phyloP scores from a whole-genome alignment of 2,329 filamentous ascomycete species.

The Monilinia fructigena region DNA sequence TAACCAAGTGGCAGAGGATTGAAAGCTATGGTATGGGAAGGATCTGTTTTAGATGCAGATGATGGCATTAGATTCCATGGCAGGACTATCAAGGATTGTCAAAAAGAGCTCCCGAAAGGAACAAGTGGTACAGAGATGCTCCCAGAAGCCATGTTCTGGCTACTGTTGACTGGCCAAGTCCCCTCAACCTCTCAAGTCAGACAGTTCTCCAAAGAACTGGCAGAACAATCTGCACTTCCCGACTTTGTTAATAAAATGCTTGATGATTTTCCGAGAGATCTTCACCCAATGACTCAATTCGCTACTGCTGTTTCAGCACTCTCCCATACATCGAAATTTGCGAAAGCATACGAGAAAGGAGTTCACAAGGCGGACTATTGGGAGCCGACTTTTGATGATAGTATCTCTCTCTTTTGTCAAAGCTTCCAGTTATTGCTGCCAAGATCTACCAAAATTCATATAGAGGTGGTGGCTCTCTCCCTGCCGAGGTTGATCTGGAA shows the following conservation, averaged over 20 bases:
- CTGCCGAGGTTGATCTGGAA: slow-evolving; percentile 71
- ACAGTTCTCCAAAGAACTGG: slow-evolving; percentile 78
- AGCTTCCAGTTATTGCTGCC: slow-evolving; percentile 93
- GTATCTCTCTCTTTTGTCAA: slow-evolving; percentile 89
- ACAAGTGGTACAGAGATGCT: slow-evolving; percentile 93
- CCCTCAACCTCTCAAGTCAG: slow-evolving; percentile 81
- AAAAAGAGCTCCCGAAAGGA: slow-evolving; percentile 89
- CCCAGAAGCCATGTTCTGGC: slow-evolving; percentile 99
- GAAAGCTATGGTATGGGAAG: slow-evolving; percentile 99
- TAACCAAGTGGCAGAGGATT: slow-evolving; percentile 59
- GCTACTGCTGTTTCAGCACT: slow-evolving; percentile 93
- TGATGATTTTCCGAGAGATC: slow-evolving; percentile 80
- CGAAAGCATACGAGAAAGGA: slow-evolving; percentile 86
- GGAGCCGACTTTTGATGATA: slow-evolving; percentile 97
- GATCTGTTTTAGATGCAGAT: slow-evolving; percentile 91
- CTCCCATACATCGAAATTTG: slow-evolving; percentile 91
- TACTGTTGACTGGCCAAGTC: slow-evolving; percentile 88
- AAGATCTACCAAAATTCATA: slow-evolving; percentile 96
- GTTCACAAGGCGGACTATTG: slow-evolving; percentile 97
- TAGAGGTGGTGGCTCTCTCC: slow-evolving; percentile 72
- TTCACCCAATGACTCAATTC: slow-evolving; percentile 98
- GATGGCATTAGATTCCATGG: slow-evolving; percentile 98
- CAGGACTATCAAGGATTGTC: slow-evolving; percentile 96
- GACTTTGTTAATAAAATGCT: slow-evolving; percentile 83
- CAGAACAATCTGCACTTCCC: slow-evolving; percentile 80